phyloP scores from a whole-genome alignment of 2,329 filamentous ascomycete genomes.

The Aspergillus caelatus region DNA sequence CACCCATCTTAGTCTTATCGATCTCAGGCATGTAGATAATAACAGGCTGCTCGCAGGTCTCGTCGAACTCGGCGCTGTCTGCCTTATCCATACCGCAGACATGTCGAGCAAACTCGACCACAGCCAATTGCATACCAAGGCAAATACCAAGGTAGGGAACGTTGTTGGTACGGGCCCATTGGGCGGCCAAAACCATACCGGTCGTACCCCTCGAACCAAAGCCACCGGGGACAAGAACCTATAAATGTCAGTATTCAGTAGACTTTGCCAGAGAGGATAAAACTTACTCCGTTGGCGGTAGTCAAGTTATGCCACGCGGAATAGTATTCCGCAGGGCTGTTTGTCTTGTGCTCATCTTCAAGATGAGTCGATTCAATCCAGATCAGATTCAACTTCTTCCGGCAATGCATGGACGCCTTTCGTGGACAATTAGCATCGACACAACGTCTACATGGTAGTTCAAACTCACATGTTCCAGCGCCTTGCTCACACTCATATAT shows the following conservation, averaged over 20 bases:
- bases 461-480: slow-evolving; percentile 71
- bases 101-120: slow-evolving; percentile 83
- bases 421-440: background rate
- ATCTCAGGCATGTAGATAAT: slow-evolving; percentile 94
- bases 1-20: slow-evolving; percentile 74
- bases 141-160: slow-evolving; percentile 88
- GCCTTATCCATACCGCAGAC: slow-evolving; percentile 66
- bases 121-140: slow-evolving; percentile 88
- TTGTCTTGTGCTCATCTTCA: slow-evolving; percentile 65
- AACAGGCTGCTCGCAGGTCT: slow-evolving; percentile 64
- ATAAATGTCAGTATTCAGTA: background rate
- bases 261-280: slow-evolving; percentile 49
- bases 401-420: slow-evolving; percentile 75
- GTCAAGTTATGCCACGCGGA: slow-evolving; percentile 82
- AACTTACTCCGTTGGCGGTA: slow-evolving; percentile 57
- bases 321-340: slow-evolving; percentile 74
- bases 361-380: slow-evolving; percentile 87
- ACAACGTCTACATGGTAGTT: too few species aligned
- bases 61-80: slow-evolving; percentile 59
- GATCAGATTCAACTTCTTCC: slow-evolving; percentile 74
- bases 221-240: slow-evolving; percentile 54
- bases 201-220: slow-evolving; percentile 82
- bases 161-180: slow-evolving; percentile 81
- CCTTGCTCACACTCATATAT: slow-evolving; percentile 82
- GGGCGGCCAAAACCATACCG: slow-evolving; percentile 87